phyloP scores from a whole-genome alignment of 2,329 filamentous ascomycete species.

The Aphanocladium album region DNA sequence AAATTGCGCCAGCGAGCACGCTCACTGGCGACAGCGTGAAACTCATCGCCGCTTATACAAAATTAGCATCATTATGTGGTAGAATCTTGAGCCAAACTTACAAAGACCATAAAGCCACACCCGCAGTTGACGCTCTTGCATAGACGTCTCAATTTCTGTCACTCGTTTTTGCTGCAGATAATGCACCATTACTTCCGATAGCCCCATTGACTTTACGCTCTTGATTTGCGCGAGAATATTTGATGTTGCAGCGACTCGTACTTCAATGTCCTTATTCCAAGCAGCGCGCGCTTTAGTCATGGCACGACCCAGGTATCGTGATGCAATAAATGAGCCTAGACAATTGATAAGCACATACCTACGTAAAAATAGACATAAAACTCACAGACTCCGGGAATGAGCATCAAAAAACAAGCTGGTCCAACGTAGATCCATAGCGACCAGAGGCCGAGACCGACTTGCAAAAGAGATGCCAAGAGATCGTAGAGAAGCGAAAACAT shows the following conservation, averaged over 20 bases:
- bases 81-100: background rate
- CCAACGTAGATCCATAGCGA: background rate
- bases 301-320: too few species aligned
- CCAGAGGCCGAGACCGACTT: background rate
- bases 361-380: too few species aligned
- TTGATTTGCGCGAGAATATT: slow-evolving; percentile 2
- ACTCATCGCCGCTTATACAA: background rate
- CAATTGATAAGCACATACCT: too few species aligned
- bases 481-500: background rate
- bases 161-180: background rate
- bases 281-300: too few species aligned
- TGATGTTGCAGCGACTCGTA: background rate
- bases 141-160: background rate
- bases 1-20: background rate
- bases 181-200: background rate
- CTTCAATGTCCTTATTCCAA: background rate
- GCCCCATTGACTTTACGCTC: background rate
- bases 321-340: too few species aligned
- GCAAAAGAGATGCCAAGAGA: background rate
- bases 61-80: too few species aligned
- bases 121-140: background rate
- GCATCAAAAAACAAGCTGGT: background rate
- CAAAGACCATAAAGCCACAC: background rate
- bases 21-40: background rate
- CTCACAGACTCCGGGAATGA: background rate